These are phyloP conservation scores for Phytopythium delawarense DNA, from an alignment of 352 stramenopile genomes.

Conservation along the genomic window DNA sequence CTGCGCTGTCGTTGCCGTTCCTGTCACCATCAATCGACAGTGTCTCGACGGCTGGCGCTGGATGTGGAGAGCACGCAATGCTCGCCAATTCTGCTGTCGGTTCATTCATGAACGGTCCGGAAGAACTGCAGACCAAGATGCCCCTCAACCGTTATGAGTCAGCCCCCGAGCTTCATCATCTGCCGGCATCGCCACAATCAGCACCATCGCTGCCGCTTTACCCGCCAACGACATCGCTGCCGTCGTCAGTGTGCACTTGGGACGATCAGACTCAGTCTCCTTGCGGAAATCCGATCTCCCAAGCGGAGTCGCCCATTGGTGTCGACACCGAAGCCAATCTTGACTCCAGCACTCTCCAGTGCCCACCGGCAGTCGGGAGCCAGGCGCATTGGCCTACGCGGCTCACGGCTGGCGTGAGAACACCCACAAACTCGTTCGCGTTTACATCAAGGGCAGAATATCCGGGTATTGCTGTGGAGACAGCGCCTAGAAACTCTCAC, in stretches of 20 bases:
- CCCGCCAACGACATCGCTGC: background rate
- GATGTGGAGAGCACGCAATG: background rate
- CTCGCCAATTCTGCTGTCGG: background rate
- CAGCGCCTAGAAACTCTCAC: too few species aligned
- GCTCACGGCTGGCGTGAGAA: background rate
- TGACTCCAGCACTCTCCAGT: background rate
- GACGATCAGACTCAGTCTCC: background rate
- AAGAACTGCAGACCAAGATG: background rate
- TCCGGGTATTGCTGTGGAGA: too few species aligned
- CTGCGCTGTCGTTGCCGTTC: too few species aligned
- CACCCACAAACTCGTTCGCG: background rate
- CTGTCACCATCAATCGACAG: background rate
- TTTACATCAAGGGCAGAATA: too few species aligned
- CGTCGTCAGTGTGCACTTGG: background rate
- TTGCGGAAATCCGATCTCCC: background rate
- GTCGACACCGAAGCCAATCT: background rate
- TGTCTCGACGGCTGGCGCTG: too few species aligned
- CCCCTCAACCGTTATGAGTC: background rate
- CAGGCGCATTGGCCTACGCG: background rate
- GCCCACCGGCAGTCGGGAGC: background rate
- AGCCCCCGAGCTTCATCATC: background rate
- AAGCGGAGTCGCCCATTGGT: background rate
- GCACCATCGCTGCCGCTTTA: background rate
- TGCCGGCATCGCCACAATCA: background rate
- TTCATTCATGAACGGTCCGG: background rate